Evolutionary conservation across 108 stramenopile species (phyloP).

Genomic region (Nitzschia putrida): DNA sequence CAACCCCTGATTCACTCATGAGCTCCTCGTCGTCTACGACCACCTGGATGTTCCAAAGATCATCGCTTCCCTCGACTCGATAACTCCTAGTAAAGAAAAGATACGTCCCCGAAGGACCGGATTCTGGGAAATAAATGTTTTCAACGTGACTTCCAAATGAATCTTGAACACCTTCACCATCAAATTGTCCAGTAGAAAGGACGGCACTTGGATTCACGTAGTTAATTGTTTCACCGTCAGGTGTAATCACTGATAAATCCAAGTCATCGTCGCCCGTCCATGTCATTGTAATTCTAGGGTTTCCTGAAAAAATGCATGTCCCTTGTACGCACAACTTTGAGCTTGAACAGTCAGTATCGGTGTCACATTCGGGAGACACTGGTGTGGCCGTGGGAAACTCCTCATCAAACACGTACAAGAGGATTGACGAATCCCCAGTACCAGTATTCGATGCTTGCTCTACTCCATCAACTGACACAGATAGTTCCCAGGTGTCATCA

Average conservation of each 20-base stretch:
- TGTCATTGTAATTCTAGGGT: constrained; percentile 25
- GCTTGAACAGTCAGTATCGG: constrained; percentile 1
- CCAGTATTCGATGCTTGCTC: constrained; percentile 6
- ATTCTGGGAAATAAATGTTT: constrained; percentile 17
- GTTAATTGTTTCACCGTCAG: constrained; percentile 21
- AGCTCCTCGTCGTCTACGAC: neutral
- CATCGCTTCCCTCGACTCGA: neutral
- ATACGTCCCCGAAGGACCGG: constrained; percentile 17
- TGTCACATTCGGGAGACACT: constrained; percentile 7
- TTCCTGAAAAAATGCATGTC: constrained; percentile 25
- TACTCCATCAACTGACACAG: constrained; percentile 23
- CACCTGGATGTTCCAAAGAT: constrained; percentile 12
- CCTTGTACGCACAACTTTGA: constrained; percentile 7
- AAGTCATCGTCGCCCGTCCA: constrained; percentile 30
- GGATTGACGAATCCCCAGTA: constrained; percentile 14
- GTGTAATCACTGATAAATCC: constrained; percentile 24
- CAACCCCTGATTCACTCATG: neutral
- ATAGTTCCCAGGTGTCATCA: constrained; percentile 20
- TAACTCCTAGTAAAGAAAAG: constrained; percentile 10
- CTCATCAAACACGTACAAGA: neutral
- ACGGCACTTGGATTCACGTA: constrained; percentile 14
- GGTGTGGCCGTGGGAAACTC: constrained; percentile 6
- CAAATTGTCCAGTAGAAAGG: constrained; percentile 24
- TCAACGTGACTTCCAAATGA: constrained; percentile 19
- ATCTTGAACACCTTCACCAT: constrained; percentile 14